Base-by-base conservation (phyloP, 495 filamentous ascomycete species). In the Parathielavia appendiculata region DNA sequence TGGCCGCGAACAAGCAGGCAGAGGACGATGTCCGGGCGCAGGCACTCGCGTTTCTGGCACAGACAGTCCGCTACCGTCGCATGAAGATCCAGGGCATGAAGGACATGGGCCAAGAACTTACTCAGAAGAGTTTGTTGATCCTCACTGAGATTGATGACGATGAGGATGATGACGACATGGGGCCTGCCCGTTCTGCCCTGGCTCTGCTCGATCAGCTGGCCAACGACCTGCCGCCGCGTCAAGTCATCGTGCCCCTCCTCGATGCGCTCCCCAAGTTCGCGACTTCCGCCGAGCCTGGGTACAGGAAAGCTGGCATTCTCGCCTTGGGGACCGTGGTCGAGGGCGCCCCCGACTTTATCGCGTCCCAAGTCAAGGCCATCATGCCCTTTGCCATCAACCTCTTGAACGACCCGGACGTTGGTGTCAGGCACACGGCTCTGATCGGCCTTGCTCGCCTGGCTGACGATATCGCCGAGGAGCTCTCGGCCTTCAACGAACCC, bases 331-430 rank as follows among this genome's bases (percentile, higher is more conserved):
- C 90, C 77, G 91, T 89, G 64, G 93, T 96, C 52, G 93, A 98
- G 74, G 93, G 93, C 61, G 95, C 93, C 38, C 93, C 93, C 9
- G 93, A 97, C 65, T 97, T 97, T 74, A 87, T 97, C 64, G 87
- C 86, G 59, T 93, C 90, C 10, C 91, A 97, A 77, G 81, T 95
- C 66, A 79, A 85, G 66, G 83, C 86, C 60, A 86, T 96, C 67
- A 86, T 97, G 73, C 95, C 93, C 39, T 79, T 88, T 56, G 85
- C 97, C 56, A 78, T 97, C 45, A 85, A 85, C 67, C 82, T 98
- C 9, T 82, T 98, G 19, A 86, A 88, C 63, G 93, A 98, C 64
- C 78, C 80, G 5, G 90, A 90, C 52, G 75, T 83, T 61, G 85
- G 85, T 67, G 93, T 98, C 52, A 83, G 93, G 45, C 87, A 91